These are phyloP conservation scores for Cucumis hystrix DNA, from an alignment of 306 rosid species.

Conservation along the genomic window DNA sequence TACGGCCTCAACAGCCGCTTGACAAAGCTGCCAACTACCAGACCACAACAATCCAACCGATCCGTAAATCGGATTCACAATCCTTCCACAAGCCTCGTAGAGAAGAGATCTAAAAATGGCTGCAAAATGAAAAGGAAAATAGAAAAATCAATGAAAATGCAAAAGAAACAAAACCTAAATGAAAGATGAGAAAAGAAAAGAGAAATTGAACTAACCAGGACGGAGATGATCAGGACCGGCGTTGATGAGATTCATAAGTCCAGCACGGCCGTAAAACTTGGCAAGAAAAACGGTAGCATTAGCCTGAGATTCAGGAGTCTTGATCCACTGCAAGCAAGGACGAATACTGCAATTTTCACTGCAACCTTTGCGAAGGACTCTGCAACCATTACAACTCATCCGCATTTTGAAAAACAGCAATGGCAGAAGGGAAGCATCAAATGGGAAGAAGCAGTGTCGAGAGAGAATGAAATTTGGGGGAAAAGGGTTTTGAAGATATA, in stretches of 20 bases:
- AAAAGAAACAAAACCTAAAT: neutral
- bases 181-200: neutral
- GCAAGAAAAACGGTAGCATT: slow-evolving; percentile 94
- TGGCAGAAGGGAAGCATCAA: neutral
- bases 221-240: slow-evolving; percentile 94
- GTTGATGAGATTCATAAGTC: slow-evolving; percentile 90
- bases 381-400: slow-evolving; percentile 93
- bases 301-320: slow-evolving; percentile 85
- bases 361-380: slow-evolving; percentile 84
- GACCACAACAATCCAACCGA: slow-evolving; percentile 96
- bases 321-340: slow-evolving; percentile 89
- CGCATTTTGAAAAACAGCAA: slow-evolving; percentile 43
- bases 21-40: slow-evolving; percentile 95
- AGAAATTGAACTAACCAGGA: slow-evolving; percentile 34
- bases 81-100: slow-evolving; percentile 91
- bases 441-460: neutral
- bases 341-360: slow-evolving; percentile 88
- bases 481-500: neutral
- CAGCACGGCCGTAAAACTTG: slow-evolving; percentile 94
- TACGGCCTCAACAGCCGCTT: slow-evolving; percentile 84
- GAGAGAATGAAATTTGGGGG: neutral
- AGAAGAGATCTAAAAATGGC: slow-evolving; percentile 81
- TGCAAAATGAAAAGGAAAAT: neutral
- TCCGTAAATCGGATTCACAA: slow-evolving; percentile 90
- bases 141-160: neutral